Base-by-base conservation (phyloP, 2,329 filamentous ascomycete genomes). In the Fusarium sp. region DNA sequence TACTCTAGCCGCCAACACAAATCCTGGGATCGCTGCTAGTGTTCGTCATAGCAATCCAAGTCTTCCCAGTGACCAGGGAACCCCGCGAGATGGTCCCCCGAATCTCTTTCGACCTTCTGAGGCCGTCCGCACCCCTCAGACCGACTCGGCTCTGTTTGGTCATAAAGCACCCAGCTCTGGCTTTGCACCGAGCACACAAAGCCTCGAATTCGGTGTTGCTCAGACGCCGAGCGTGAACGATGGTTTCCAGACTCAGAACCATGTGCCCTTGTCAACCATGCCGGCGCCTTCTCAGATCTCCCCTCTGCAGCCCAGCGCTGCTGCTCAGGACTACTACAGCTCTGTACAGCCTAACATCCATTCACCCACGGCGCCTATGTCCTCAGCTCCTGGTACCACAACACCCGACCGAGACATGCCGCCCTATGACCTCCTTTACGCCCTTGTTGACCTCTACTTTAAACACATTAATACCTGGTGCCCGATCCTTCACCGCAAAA, bases 381-480 rank as follows among this genome's bases (percentile, higher is more conserved):
- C 85, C 10, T 82, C 86, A 48, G 80, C 62, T 13, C 81, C 73
- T 7, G 68, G 58, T n/a, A 56, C 72, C 18, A 59, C 74, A 23
- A 67, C 72, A 1, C 61, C 75, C 3, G 90, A 93, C 72, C 87
- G 90, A 53, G 91, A 92, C 61, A 86, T 94, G 30, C 92, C 92
- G 2, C 92, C 92, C 2, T 93, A 94, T 72, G 91, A 94, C 75
- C 81, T 94, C 7, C 81, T 94, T 1, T 94, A 94, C 73, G 87
- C 90, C 3, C 80, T 94, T 11, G 91, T 92, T 7, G 92, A 94
- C 72, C 84, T 94, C 1, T 94, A 93, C 77, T 94, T 94, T 75
- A 92, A 93, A 67, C 90, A 94, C 74, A 89, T 94, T 77, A 94
- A 94, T 75, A 92, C 91, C 0, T 94, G 92, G 91, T 97, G 94